phyloP scores from a whole-genome alignment of 495 filamentous ascomycete genomes.

The Penicillium silybi region DNA sequence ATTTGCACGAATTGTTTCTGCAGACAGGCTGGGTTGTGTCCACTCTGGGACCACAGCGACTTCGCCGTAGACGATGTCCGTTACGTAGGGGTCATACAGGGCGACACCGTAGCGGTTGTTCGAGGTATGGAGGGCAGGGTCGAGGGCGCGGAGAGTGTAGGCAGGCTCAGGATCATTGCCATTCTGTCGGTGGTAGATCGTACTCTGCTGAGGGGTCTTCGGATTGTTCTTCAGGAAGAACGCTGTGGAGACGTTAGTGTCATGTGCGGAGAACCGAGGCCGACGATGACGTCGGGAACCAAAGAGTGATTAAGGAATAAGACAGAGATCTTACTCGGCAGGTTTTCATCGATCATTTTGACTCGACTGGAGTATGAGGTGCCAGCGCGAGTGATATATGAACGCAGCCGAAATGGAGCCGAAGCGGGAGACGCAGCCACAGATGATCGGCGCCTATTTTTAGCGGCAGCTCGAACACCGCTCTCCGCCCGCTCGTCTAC shows the following conservation, averaged over 20 bases:
- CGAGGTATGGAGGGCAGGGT: slow-evolving; percentile 62
- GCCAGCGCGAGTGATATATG: not conserved
- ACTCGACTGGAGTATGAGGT: not conserved
- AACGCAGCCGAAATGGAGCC: not conserved
- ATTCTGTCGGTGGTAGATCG: slow-evolving; percentile 71
- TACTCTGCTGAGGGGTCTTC: slow-evolving; percentile 50
- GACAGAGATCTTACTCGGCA: slow-evolving; percentile 61
- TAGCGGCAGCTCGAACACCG: slow-evolving; percentile 1
- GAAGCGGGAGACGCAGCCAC: not conserved
- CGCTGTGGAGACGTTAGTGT: slow-evolving; percentile 41
- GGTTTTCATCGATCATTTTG: slow-evolving; percentile 89
- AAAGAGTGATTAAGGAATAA: not conserved
- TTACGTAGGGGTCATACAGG: slow-evolving; percentile 76
- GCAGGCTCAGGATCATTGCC: slow-evolving; percentile 74
- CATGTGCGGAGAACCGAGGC: slow-evolving; percentile 28
- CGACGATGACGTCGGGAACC: slow-evolving; percentile 19
- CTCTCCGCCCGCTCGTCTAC: not conserved
- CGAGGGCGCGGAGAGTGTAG: slow-evolving; percentile 71
- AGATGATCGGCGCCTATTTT: slow-evolving; percentile 22
- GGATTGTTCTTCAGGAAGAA: slow-evolving; percentile 57
- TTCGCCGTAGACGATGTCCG: slow-evolving; percentile 81
- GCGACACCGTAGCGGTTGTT: slow-evolving; percentile 84
- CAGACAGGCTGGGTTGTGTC: slow-evolving; percentile 73
- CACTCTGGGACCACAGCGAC: slow-evolving; percentile 81
- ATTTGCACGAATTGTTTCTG: slow-evolving; percentile 73